Evolutionary conservation across 2,329 filamentous ascomycete genomes (phyloP).

Genomic region (Hymenoscyphus salicellus): DNA sequence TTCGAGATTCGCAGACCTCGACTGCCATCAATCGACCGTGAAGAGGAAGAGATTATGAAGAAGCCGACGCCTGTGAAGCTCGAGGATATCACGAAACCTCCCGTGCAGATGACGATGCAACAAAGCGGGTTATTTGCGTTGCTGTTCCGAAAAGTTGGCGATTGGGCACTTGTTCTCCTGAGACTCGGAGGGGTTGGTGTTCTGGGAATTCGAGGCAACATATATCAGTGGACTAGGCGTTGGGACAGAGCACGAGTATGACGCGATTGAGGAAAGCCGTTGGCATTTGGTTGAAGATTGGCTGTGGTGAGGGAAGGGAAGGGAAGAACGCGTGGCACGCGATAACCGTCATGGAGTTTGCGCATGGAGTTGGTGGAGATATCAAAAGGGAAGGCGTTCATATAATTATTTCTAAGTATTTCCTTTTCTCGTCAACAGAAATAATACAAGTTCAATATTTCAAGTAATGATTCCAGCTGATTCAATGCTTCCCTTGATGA

Average conservation of each 20-base stretch:
- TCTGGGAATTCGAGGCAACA: not conserved
- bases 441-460: too few relatives aligned
- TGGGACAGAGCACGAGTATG: not conserved
- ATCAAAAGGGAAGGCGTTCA: too few relatives aligned
- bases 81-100: not conserved
- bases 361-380: too few relatives aligned
- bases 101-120: too few relatives aligned
- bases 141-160: not conserved
- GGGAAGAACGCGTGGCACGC: too few relatives aligned
- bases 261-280: not conserved
- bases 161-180: not conserved
- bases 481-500: too few relatives aligned
- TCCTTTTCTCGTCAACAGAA: too few relatives aligned
- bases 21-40: not conserved
- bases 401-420: too few relatives aligned
- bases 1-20: conserved; percentile 1
- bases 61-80: not conserved
- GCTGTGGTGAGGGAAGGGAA: too few relatives aligned
- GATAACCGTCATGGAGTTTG: too few relatives aligned
- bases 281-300: not conserved
- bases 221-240: not conserved
- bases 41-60: not conserved
- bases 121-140: not conserved
- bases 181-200: conserved; percentile 8
- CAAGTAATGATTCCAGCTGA: too few relatives aligned